Base-by-base conservation (phyloP, 805 yeast species). In the Kodamaea lidongshanica region DNA sequence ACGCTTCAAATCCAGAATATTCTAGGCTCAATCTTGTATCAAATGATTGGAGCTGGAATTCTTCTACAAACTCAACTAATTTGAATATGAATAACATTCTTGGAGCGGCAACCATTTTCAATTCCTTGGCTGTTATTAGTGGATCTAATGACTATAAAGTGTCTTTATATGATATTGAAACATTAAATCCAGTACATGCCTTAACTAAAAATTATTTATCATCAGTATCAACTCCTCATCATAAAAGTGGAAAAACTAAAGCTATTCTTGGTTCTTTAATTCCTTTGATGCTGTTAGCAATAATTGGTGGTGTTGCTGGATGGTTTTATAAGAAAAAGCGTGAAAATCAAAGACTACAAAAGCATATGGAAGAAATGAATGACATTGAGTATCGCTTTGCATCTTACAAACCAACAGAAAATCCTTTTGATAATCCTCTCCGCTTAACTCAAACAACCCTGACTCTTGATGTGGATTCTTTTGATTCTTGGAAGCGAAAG, bases 31-130 rank as follows among this genome's bases (percentile, higher is more conserved):
- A 55, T 19, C 47, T 64, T 17, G 40, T 46, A 10, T 40, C 52
- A 8, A 52, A 56, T 23, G 38, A 40, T 20, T 61, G 61, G 54
- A 48, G 46, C 13, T 71, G 77, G 80, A 40, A 54, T 44, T 16
- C 38, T 2, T 20, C 39, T 7, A 16, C 45, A 7, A 35, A 41
- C 16, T 19, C 35, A 5, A 25, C 15, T 4, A 19, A 28, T 8
- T 13, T 50, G 16, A 35, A 40, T 12, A 43, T 51, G 40, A 37
- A 32, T 10, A 53, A 56, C 19, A 39, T 56, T 3, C 33, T 70
- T 13, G 81, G 81, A 1, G 79, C 74, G 0, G 70, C 74, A 2
- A 58, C 69, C 2, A 54, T 75, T 15, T 72, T 70, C 43, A 62
- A 69, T 30, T 70, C 78, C 0, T 48, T 76, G 26, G 48, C 76